These are phyloP conservation scores for Podaxis carcinomalis DNA, from an alignment of 768 basidiomycete species.

Conservation along the genomic window DNA sequence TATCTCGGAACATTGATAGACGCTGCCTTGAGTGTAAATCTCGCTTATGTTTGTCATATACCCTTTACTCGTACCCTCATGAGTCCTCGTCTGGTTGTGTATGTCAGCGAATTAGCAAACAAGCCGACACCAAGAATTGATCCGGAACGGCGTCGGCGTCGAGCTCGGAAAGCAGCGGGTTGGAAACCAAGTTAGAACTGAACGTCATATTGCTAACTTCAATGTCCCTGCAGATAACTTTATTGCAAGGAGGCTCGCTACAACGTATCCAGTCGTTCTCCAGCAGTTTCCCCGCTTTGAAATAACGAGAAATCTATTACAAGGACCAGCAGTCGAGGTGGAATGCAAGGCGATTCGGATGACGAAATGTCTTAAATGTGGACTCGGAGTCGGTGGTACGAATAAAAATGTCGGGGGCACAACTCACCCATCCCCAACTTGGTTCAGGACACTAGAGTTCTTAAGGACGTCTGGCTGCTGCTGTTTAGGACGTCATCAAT, in stretches of 20 bases:
- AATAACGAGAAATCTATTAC: not conserved
- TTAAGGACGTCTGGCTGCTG: not conserved
- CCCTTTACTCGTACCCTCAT: too few relatives aligned
- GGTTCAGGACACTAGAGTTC: not conserved
- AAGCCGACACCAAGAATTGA: not conserved
- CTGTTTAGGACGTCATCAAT: not conserved
- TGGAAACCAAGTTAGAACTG: not conserved
- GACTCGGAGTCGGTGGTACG: not conserved
- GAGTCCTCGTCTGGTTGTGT: not conserved
- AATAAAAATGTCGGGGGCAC: not conserved
- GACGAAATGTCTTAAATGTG: not conserved
- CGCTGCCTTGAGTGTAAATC: too few relatives aligned
- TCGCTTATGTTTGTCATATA: too few relatives aligned
- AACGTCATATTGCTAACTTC: not conserved
- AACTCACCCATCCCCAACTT: not conserved
- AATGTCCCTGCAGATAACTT: too few relatives aligned
- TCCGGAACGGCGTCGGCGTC: not conserved
- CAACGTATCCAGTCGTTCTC: not conserved
- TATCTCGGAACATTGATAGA: too few relatives aligned
- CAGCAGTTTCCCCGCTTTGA: not conserved
- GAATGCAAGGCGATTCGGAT: not conserved
- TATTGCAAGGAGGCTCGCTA: too few relatives aligned
- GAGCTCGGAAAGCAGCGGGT: not conserved
- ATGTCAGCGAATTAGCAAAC: too few relatives aligned
- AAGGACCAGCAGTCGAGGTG: not conserved